phyloP scores from a whole-genome alignment of 2,329 filamentous ascomycete species.

The Neofusicoccum ribis region DNA sequence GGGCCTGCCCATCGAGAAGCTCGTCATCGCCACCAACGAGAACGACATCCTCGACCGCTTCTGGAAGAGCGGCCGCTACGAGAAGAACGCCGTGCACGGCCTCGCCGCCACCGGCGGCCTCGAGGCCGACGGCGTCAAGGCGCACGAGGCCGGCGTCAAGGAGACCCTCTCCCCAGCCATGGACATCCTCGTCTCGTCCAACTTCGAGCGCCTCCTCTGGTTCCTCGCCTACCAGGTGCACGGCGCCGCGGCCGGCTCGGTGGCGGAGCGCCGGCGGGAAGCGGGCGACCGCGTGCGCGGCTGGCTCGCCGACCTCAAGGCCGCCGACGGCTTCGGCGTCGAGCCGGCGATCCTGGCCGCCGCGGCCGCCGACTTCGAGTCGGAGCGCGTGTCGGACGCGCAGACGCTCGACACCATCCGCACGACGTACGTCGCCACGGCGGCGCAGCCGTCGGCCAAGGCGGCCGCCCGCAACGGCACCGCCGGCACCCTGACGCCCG shows the following conservation, averaged over 20 bases:
- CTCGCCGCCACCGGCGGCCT: constrained; percentile 57
- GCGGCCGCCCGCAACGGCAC: constrained; percentile 45
- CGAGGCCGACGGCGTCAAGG: constrained; percentile 58
- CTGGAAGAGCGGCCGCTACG: constrained; percentile 86
- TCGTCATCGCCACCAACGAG: constrained; percentile 92
- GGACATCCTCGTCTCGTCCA: constrained; percentile 95
- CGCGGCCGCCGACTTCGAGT: constrained; percentile 75
- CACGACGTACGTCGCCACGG: constrained; percentile 48
- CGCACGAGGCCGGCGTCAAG: constrained; percentile 72
- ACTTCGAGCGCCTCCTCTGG: constrained; percentile 96
- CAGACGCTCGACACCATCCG: constrained; percentile 52
- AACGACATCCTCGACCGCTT: constrained; percentile 97
- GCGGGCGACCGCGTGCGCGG: constrained; percentile 64
- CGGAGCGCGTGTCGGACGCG: constrained; percentile 65
- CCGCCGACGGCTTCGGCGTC: constrained; percentile 78
- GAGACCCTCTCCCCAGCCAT: constrained; percentile 94
- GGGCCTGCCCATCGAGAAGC: constrained; percentile 84
- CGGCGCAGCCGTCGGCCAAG: constrained; percentile 38
- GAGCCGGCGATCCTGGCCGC: constrained; percentile 69
- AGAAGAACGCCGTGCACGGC: constrained; percentile 72
- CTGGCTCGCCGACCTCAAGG: constrained; percentile 82
- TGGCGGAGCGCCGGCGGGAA: constrained; percentile 32
- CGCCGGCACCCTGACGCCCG: constrained; percentile 36
- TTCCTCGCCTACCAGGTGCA: constrained; percentile 78
- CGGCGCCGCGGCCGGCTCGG: constrained; percentile 35